phyloP scores from a whole-genome alignment of 2,329 filamentous ascomycete species.

The Trichoderma hamatum region DNA sequence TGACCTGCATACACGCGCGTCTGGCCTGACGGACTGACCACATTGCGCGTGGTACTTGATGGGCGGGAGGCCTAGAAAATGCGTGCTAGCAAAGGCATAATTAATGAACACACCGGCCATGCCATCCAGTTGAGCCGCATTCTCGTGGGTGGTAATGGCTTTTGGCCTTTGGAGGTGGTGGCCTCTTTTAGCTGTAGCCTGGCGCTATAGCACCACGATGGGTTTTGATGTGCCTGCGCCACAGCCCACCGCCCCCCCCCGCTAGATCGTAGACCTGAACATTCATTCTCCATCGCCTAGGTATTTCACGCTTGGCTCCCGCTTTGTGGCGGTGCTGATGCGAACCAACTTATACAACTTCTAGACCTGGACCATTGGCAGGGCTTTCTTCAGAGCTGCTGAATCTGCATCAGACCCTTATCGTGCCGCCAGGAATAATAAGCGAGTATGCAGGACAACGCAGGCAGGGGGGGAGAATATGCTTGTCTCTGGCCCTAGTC shows the following conservation, averaged over 20 bases:
- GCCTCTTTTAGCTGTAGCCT: neutral
- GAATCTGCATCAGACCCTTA: neutral
- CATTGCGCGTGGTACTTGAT: slow-evolving; percentile 8
- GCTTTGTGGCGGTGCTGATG: slow-evolving; percentile 16
- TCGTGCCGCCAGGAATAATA: neutral
- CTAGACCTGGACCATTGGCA: neutral
- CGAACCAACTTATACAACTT: neutral
- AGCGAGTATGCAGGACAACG: neutral
- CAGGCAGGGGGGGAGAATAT: neutral
- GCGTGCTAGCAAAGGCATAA: neutral
- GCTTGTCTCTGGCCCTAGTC: neutral
- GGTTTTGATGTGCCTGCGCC: neutral
- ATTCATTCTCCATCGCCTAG: neutral
- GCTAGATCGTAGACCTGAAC: neutral
- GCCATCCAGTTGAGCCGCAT: slow-evolving; percentile 12
- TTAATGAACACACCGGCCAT: neutral
- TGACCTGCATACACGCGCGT: slow-evolving; percentile 29
- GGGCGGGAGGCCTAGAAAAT: neutral
- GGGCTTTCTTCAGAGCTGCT: neutral
- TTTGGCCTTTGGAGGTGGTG: neutral
- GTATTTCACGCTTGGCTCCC: neutral
- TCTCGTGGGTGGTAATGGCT: neutral
- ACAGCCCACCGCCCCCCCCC: neutral
- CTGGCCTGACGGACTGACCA: slow-evolving; percentile 24
- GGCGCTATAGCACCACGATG: neutral